Percentiles rank a stretch among this genome's conserved stretches.
phyloP scores from a whole-genome alignment of 148 eudicot species.

The Rhododendron simsii region DNA sequence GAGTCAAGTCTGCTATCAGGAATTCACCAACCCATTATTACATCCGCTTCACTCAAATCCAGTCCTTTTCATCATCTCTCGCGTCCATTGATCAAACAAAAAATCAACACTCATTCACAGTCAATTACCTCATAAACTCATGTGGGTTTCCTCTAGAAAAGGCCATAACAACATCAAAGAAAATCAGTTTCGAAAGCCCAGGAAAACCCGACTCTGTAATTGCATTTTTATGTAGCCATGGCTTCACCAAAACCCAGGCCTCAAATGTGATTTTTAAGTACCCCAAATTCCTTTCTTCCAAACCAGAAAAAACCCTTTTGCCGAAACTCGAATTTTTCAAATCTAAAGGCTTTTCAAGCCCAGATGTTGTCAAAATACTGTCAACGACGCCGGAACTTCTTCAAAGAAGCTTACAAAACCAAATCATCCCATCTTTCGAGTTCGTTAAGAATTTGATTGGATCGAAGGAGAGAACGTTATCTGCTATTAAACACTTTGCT shows the following conservation, averaged over 20 bases:
- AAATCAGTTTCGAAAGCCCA: neutral
- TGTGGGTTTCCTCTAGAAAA: constrained; percentile 5
- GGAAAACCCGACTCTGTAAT: neutral
- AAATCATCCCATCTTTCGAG: neutral
- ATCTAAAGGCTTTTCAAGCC: constrained; percentile 1
- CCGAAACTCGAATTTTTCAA: constrained; percentile 6
- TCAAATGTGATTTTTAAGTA: neutral
- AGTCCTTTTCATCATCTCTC: neutral
- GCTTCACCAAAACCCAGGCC: constrained; percentile 8
- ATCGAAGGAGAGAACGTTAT: neutral
- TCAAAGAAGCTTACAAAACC: neutral
- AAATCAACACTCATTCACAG: constrained; percentile 2
- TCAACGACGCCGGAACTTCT: neutral
- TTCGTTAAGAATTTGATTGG: neutral
- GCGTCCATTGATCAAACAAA: neutral
- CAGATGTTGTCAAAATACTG: neutral
- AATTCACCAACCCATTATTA: neutral
- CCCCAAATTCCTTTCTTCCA: neutral
- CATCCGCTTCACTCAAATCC: neutral
- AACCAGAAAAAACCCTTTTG: constrained; percentile 12
- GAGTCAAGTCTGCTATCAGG: neutral
- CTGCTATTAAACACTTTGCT: neutral
- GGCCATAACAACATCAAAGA: neutral
- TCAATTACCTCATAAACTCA: constrained; percentile 6
- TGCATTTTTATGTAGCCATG: neutral